These are phyloP conservation scores for Sphenostylis stenocarpa DNA, from an alignment of 306 rosid species.

Conservation along the genomic window DNA sequence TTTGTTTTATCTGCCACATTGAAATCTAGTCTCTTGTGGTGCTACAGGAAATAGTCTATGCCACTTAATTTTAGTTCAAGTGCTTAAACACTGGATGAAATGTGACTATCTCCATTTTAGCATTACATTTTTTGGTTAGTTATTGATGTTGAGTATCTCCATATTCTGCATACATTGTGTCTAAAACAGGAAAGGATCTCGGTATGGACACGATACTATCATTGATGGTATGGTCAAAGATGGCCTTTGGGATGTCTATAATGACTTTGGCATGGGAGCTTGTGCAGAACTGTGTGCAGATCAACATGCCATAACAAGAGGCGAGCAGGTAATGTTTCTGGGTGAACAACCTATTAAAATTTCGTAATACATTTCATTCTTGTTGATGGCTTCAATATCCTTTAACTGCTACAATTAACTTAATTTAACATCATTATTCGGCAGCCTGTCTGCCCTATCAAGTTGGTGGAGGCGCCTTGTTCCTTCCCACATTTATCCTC, in stretches of 20 bases:
- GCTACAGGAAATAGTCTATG: not conserved
- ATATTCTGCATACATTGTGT: slow-evolving; percentile 13
- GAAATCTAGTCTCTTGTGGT: not conserved
- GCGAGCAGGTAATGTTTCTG: slow-evolving; percentile 71
- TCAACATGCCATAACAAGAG: slow-evolving; percentile 63
- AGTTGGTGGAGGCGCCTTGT: not conserved
- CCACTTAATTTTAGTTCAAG: not conserved
- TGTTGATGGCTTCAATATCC: not conserved
- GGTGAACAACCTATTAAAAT: not conserved
- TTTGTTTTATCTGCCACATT: slow-evolving; percentile 10
- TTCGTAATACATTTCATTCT: not conserved
- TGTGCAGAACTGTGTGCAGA: slow-evolving; percentile 91
- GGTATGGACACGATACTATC: slow-evolving; percentile 80
- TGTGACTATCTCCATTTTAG: too few species aligned
- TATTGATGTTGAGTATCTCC: not conserved
- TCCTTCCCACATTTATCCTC: not conserved
- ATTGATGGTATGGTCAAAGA: slow-evolving; percentile 92
- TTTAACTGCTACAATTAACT: slow-evolving; percentile 4
- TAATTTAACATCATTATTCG: not conserved
- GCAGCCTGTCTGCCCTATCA: not conserved
- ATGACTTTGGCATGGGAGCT: slow-evolving; percentile 83
- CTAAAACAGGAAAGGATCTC: slow-evolving; percentile 79
- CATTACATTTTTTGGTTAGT: slow-evolving; percentile 11
- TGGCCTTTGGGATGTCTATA: slow-evolving; percentile 97
- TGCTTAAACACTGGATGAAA: slow-evolving; percentile 22